phyloP scores from a whole-genome alignment of 495 filamentous ascomycete species.

The Aspergillus asperescens region DNA sequence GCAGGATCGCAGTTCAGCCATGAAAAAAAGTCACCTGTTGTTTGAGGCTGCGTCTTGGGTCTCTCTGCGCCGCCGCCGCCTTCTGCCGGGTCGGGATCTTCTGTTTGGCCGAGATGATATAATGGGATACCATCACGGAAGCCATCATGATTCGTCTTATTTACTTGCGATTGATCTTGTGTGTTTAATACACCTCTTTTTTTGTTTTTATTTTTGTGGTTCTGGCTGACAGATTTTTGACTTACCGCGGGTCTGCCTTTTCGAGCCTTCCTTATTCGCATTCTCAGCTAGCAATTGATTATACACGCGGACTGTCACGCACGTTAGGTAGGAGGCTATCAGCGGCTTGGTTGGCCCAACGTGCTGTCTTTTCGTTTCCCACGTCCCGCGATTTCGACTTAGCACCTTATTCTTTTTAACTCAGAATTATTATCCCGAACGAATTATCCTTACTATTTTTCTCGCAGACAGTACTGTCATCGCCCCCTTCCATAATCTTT shows the following conservation, averaged over 20 bases:
- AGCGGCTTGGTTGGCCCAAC: constrained; percentile 9
- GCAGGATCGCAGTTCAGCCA: constrained; percentile 4
- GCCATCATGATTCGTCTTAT: constrained; percentile 1
- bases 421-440: not conserved
- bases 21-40: constrained; percentile 32
- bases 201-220: not conserved
- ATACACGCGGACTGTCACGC: too few relatives aligned
- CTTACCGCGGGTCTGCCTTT: not conserved
- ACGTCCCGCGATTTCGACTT: not conserved
- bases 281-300: not conserved
- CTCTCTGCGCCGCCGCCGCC: constrained; percentile 23
- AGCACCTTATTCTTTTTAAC: not conserved
- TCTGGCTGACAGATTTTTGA: not conserved
- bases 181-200: not conserved
- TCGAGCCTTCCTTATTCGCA: not conserved
- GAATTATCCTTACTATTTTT: not conserved
- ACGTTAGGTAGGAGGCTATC: too few relatives aligned
- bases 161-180: not conserved
- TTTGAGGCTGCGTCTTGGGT: constrained; percentile 30
- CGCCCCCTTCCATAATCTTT: not conserved
- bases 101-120: constrained; percentile 17
- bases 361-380: constrained; percentile 1
- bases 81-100: constrained; percentile 19
- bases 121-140: constrained; percentile 1
- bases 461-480: not conserved